Conservation (phyloP, 208 protist genomes). For the Leishmania tropica region DNA sequence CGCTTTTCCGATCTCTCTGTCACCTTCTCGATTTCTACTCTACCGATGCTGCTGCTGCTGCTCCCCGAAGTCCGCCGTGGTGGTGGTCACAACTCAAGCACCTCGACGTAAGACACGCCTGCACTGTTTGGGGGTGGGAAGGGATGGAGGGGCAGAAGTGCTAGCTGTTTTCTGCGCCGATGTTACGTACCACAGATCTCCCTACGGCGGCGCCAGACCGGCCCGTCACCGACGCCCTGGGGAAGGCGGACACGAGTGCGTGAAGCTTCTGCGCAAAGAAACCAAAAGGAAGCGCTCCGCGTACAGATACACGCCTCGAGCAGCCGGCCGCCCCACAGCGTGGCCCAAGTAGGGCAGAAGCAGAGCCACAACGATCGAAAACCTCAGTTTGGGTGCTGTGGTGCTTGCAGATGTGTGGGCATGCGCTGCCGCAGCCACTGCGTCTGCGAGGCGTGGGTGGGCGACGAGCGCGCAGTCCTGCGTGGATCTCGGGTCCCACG, state of each 20-base stretch:
- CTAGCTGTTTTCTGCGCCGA: not conserved
- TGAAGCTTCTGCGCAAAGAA: not conserved
- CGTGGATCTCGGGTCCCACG: not conserved
- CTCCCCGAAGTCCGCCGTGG: too few relatives aligned
- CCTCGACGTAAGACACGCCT: not conserved
- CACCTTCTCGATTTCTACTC: not conserved
- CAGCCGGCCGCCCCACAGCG: not conserved
- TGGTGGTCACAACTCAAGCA: not conserved
- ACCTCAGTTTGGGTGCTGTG: not conserved
- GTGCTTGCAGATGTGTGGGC: not conserved
- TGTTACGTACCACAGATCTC: not conserved
- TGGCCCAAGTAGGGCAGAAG: not conserved
- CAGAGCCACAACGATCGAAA: not conserved
- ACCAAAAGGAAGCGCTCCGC: not conserved
- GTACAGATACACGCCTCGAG: not conserved
- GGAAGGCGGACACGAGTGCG: not conserved
- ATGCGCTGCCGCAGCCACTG: not conserved
- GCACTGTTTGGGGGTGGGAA: not conserved
- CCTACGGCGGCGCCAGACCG: not conserved
- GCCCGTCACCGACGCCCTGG: not conserved
- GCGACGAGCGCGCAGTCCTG: not conserved
- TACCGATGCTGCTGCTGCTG: too few relatives aligned
- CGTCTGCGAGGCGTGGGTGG: not conserved
- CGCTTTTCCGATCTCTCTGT: not conserved
- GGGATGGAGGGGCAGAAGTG: not conserved